Conservation (phyloP, 768 basidiomycete genomes). For the Tulasnella sp. region DNA sequence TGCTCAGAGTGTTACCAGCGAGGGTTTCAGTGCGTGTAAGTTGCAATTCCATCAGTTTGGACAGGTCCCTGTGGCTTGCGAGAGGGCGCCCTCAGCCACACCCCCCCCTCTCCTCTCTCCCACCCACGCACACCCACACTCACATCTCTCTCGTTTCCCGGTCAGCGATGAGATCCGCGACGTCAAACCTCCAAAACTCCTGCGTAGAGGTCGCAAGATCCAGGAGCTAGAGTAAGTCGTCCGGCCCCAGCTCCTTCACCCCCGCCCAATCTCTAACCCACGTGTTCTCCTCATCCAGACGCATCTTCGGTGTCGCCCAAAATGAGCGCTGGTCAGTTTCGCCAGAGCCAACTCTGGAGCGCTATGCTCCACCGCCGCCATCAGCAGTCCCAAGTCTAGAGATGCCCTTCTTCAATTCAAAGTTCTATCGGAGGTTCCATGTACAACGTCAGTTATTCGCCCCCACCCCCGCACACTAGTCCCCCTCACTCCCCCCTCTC, state of each 20-base stretch:
- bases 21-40: slow-evolving; percentile 85
- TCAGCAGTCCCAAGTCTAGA: slow-evolving; percentile 63
- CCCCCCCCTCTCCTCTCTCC: slow-evolving; percentile 6
- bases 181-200: slow-evolving; percentile 82
- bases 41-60: neutral
- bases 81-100: neutral
- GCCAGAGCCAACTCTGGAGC: slow-evolving; percentile 29
- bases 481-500: neutral
- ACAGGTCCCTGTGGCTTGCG: neutral
- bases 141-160: slow-evolving; percentile 14
- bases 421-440: slow-evolving; percentile 80
- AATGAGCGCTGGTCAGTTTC: neutral
- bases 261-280: slow-evolving; percentile 10
- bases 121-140: neutral
- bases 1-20: slow-evolving; percentile 92
- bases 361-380: slow-evolving; percentile 46
- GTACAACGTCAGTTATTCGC: slow-evolving; percentile 66
- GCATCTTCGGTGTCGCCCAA: slow-evolving; percentile 6
- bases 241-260: neutral
- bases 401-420: slow-evolving; percentile 73
- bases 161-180: slow-evolving; percentile 86
- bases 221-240: slow-evolving; percentile 77
- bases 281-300: neutral
- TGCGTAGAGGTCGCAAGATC: slow-evolving; percentile 70
- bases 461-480: neutral